A percentile compares a stretch with the other conserved stretches of the same genome.
Evolutionary conservation across 345 rosid genomes (phyloP).

Genomic region (Citrus trifoliata): DNA sequence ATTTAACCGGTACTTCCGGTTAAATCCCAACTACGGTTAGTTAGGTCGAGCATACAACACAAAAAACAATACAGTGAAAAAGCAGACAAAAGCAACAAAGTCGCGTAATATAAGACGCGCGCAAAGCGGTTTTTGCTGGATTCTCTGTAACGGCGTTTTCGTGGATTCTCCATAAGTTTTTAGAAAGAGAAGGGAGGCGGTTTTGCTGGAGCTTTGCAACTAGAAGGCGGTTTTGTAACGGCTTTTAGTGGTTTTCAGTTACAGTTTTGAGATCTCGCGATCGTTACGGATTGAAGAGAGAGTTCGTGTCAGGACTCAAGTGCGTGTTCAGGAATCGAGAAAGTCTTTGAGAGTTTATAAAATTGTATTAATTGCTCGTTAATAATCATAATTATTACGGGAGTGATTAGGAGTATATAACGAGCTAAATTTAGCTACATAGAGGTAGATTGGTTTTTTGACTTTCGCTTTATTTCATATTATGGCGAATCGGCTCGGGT

Average conservation of each 20-base stretch:
- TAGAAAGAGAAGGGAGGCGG: constrained; percentile 8
- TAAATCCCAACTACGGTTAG: constrained; percentile 34
- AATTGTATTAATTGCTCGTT: constrained; percentile 2
- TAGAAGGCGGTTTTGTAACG: constrained; percentile 5
- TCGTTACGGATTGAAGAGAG: constrained; percentile 23
- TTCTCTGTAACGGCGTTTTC: constrained; percentile 38
- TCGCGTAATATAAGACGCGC: constrained; percentile 44
- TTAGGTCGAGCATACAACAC: constrained; percentile 12
- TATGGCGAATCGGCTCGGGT: constrained; percentile 53
- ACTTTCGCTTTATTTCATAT: constrained; percentile 9
- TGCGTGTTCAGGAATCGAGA: constrained; percentile 2
- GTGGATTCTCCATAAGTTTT: constrained; percentile 6
- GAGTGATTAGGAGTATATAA: constrained; percentile 14
- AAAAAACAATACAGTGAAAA: constrained; percentile 13
- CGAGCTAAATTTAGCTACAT: constrained; percentile 3
- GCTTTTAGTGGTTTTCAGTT: constrained; percentile 25
- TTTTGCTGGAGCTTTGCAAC: constrained; percentile 7
- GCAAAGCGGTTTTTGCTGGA: constrained; percentile 26
- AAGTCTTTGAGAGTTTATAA: neutral
- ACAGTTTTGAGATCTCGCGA: constrained; percentile 36
- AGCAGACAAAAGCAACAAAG: constrained; percentile 18
- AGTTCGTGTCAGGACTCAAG: neutral
- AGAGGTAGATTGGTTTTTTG: neutral
- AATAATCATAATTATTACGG: neutral
- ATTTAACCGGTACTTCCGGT: constrained; percentile 18